These are phyloP conservation scores for Yarrowia alimentaria DNA, from an alignment of 805 yeast genomes.

Conservation along the genomic window DNA sequence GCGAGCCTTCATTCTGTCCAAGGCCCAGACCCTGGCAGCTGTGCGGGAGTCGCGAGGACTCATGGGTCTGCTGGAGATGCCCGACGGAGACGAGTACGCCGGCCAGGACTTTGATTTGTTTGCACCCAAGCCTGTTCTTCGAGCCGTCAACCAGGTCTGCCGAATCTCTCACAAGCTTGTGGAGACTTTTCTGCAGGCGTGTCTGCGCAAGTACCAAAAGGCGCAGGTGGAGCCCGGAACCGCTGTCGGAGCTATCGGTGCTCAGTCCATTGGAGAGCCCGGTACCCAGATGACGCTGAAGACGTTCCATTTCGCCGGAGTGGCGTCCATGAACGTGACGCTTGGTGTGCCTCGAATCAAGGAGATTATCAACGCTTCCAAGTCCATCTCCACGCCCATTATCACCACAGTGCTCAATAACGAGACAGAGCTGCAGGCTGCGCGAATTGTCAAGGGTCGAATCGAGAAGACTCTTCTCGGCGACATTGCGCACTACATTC, in stretches of 20 bases:
- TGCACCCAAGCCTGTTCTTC: constrained; percentile 33
- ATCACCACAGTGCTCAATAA: constrained; percentile 92
- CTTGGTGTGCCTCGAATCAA: constrained; percentile 99
- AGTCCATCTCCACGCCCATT: constrained; percentile 92
- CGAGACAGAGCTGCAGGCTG: constrained; percentile 93
- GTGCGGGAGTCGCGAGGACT: constrained; percentile 57
- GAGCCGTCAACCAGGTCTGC: constrained; percentile 43
- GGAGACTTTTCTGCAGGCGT: constrained; percentile 64
- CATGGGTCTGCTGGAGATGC: constrained; percentile 46
- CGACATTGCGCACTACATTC: constrained; percentile 85
- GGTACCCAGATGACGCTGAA: constrained; percentile 98
- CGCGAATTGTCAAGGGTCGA: constrained; percentile 97
- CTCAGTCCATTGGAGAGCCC: constrained; percentile 98
- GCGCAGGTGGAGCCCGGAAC: constrained; percentile 99
- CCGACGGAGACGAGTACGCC: constrained; percentile 44
- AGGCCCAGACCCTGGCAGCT: constrained; percentile 56
- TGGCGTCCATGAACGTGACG: constrained; percentile 97
- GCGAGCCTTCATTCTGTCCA: constrained; percentile 56
- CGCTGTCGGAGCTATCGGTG: constrained; percentile 99
- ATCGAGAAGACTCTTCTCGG: constrained; percentile 85
- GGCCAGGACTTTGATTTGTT: constrained; percentile 39
- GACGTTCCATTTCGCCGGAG: constrained; percentile 99
- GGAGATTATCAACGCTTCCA: constrained; percentile 96
- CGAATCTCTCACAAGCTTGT: constrained; percentile 62
- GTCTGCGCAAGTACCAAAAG: constrained; percentile 75